Percentiles rank a stretch among this genome's conserved stretches.
phyloP scores from a whole-genome alignment of 1,284 basidiomycete species.

The Lignosus rhinocerotis region DNA sequence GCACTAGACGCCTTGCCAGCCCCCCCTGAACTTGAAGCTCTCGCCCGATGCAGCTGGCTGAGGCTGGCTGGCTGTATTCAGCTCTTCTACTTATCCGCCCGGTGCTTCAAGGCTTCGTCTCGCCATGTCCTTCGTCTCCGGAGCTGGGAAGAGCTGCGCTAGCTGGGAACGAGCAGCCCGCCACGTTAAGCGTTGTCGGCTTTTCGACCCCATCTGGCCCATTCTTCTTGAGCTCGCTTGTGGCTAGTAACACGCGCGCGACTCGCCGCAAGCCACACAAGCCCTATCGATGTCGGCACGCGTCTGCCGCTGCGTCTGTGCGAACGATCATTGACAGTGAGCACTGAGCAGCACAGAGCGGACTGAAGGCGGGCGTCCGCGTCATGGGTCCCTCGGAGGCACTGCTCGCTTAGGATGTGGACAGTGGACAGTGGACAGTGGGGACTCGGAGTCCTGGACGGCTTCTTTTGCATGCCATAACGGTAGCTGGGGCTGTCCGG shows the following conservation, averaged over 20 bases:
- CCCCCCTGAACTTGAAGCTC: neutral
- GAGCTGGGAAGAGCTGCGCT: too few relatives aligned
- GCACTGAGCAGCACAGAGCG: too few relatives aligned
- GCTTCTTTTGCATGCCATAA: conserved; percentile 20
- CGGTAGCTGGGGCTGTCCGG: conserved; percentile 21
- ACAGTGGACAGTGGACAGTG: too few relatives aligned
- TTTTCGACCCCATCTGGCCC: neutral
- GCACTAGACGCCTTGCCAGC: conserved; percentile 5
- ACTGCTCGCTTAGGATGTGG: conserved; percentile 18
- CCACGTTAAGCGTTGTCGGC: too few relatives aligned
- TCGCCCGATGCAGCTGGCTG: too few relatives aligned
- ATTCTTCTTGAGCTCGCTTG: neutral
- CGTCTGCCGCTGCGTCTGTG: neutral
- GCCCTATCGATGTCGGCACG: neutral
- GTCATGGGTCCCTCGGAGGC: conserved; percentile 17
- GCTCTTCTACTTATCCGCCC: too few relatives aligned
- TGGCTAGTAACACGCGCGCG: neutral
- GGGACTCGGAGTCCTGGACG: neutral
- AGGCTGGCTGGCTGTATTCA: neutral
- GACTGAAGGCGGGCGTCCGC: conserved; percentile 1
- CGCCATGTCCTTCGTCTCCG: too few relatives aligned
- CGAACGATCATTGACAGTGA: neutral
- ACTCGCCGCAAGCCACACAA: neutral
- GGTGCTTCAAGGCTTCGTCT: too few relatives aligned
- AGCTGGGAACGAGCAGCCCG: too few relatives aligned